Evolutionary conservation across 306 rosid genomes (phyloP), one percentile per base, ranked within the genome.

Genomic region (Quercus engelmannii): DNA sequence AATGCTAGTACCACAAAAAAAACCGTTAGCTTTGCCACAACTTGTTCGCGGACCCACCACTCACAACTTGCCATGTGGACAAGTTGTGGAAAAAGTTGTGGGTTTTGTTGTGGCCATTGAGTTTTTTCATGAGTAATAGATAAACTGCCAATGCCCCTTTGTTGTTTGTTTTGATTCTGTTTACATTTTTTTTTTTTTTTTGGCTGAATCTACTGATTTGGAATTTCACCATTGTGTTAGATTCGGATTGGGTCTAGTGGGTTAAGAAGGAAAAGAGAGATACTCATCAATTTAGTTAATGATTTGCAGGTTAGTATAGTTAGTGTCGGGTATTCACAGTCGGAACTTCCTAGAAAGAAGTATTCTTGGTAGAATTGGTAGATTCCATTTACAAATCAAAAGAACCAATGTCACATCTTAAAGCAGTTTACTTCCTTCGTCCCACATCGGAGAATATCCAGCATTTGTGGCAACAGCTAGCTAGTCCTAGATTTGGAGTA

Each of bases 301-400:
- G 84, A 78, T 79, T 31, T 87, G 89, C 86, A 92, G 26, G 96
- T 95, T 20, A 90, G 99, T 87, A 81, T 86, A 55, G 93, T 95
- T 56, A 95, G 98, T 82, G 99, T 95, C 55, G 99, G 69, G 74
- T 95, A 92, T 79, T 92, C 98, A 58, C 99, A 92, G 80, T 92
- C 99, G n/a, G 98, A 95, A 77, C 98, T 95, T 80, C 96, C 92
- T 65, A 92, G 80, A 92, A 93, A 81, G 94, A 95, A 81, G 98
- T 93, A 20, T 95, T 95, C 86, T 87, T 95, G 88, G 99, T 92
- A 52, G 99, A 95, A 75, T 80, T 92, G 90, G 83, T 91, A 10
- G 96, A 95, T 84, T 84, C 94, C 23, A 91, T 93, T 85, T 84
- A 97, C 64, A 90, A 79, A 86, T 95, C 98, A 18, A 90, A 81